phyloP scores from a whole-genome alignment of 768 basidiomycete species.

The Psilocybe cyanescens region DNA sequence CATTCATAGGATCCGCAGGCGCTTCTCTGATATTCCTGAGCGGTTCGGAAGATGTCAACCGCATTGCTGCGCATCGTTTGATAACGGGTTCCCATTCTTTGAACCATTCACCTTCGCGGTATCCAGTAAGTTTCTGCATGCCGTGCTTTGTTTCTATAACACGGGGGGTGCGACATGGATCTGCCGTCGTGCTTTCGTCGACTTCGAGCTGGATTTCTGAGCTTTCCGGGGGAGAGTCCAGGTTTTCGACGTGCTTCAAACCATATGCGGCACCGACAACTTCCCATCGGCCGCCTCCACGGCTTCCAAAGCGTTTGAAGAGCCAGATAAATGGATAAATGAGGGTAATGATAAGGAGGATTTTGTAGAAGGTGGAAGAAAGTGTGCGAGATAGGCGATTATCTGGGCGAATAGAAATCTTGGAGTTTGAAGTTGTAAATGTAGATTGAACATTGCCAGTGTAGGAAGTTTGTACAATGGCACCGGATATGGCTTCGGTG shows the following conservation, averaged over 20 bases:
- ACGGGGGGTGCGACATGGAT: neutral
- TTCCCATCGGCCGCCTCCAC: conserved; percentile 72
- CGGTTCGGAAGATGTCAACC: conserved; percentile 35
- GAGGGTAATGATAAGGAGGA: conserved; percentile 65
- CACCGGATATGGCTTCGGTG: conserved; percentile 36
- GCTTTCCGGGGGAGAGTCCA: neutral
- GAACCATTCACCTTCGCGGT: conserved; percentile 78
- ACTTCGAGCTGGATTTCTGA: neutral
- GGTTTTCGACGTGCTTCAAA: conserved; percentile 48
- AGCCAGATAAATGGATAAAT: conserved; percentile 82
- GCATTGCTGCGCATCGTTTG: conserved; percentile 51
- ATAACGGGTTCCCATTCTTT: conserved; percentile 73
- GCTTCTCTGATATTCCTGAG: conserved; percentile 15
- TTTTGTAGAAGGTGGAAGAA: conserved; percentile 66
- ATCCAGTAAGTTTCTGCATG: conserved; percentile 47
- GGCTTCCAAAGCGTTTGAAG: conserved; percentile 62
- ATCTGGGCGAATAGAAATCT: conserved; percentile 65
- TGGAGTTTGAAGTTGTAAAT: conserved; percentile 45
- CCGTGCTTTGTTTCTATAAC: conserved; percentile 31
- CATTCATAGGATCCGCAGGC: conserved; percentile 1
- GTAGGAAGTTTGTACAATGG: conserved; percentile 42
- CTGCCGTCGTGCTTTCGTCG: neutral
- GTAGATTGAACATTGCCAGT: conserved; percentile 41
- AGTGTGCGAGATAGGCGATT: conserved; percentile 65
- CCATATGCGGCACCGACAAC: conserved; percentile 76